Base-by-base conservation (phyloP, 306 rosid species). In the Biancaea sappan region DNA sequence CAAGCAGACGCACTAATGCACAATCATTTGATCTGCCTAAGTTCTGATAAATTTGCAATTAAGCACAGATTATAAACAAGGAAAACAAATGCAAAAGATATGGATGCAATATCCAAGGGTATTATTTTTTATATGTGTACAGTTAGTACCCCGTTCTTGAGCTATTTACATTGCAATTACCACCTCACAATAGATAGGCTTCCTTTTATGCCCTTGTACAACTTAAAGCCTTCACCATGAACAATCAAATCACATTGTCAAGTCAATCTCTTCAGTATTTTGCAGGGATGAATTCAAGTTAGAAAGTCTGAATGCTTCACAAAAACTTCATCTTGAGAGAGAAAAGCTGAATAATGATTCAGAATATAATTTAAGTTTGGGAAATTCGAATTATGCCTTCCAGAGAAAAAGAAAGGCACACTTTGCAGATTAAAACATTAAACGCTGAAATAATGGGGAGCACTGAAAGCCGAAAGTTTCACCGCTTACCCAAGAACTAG, bases 21-120 rank as follows among this genome's bases (percentile, higher is more conserved):
- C 59, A 52, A 61, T 14, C 65, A 51, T 8, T 74, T 59, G 18
- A 32, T 50, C 41, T 5, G 2, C 52, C n/a, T 3, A 22, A 51
- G 53, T 52, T 46, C 73, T 35, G 51, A 58, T 34, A 21, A 29
- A 26, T 28, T 25, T 18, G 47, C 25, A 41, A 44, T 26, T 25
- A 77, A 66, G 38, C 70, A 65, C 41, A 35, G 18, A 44, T 66
- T 59, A n/a, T 34, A n/a, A 10, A 60, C 40, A 18, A 34, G 66
- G 18, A 31, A 59, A 31, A 31, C 65, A 60, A 0, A 5, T 24
- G 24, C 26, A 61, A 34, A 54, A 58, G 6, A 29, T 28, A 5
- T 14, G 41, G 13, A 29, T 18, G 10, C 53, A 34, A 25, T 41
- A 48, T 48, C 13, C 16, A 52, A 40, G 21, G 63, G 31, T 53